These are phyloP conservation scores for Chloris gayana DNA, from an alignment of 176 grass and related monocot species.

Conservation along the genomic window DNA sequence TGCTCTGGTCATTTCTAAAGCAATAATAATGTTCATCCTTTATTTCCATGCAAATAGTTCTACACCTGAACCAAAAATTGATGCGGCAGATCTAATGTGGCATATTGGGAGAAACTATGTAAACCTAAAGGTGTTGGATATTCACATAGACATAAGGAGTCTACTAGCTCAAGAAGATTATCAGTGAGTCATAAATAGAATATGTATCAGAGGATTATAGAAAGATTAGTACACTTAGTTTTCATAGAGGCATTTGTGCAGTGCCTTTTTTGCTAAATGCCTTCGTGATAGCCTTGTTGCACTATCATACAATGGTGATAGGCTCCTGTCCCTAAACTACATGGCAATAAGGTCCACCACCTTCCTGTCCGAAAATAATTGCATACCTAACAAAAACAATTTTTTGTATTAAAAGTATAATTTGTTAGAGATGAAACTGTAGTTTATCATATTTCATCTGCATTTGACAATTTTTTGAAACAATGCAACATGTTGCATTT, in stretches of 20 bases:
- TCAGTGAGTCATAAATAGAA: not conserved
- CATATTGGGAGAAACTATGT: not conserved
- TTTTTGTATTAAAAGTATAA: not conserved
- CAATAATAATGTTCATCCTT: not conserved
- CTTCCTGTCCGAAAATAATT: not conserved
- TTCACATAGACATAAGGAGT: not conserved
- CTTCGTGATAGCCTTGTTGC: not conserved
- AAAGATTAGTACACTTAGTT: not conserved
- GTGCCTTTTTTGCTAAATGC: not conserved
- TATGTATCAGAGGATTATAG: not conserved
- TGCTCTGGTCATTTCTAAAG: not conserved
- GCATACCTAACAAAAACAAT: not conserved
- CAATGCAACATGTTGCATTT: not conserved
- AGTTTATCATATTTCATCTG: conserved; percentile 11
- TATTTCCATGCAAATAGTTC: not conserved
- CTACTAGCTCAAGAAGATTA: not conserved
- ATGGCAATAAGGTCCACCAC: not conserved
- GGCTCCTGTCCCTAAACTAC: not conserved
- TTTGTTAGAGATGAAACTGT: not conserved
- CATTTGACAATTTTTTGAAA: not conserved
- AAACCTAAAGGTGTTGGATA: not conserved
- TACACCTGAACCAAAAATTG: not conserved
- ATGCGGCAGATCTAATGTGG: not conserved
- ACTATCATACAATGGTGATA: not conserved
- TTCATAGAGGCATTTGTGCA: not conserved